Evolutionary conservation across 257 asterid genomes (phyloP), one percentile per base, ranked within the genome.

Genomic region (Solanum rostratum): DNA sequence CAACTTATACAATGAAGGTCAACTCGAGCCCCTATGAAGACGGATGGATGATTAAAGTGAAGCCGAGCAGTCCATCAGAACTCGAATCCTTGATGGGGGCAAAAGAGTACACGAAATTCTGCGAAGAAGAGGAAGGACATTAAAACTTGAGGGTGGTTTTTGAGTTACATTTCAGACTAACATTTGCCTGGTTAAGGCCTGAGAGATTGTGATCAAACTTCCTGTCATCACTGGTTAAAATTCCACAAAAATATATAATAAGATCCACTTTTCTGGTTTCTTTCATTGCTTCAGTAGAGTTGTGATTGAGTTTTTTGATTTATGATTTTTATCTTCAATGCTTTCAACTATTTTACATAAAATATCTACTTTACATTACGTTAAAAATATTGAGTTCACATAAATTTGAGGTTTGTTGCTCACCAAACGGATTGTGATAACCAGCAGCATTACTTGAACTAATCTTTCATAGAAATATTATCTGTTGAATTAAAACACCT

Each of bases 11-110:
- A 60, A 71, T 87, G 90, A 89, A 94, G 98, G 91, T 94, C 62
- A 94, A 96, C 63, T 53, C 93, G 50, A 92, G 97, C 85, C 98
- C 99, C 45, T 95, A 93, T 85, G 98, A 92, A 84, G 97, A 92
- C 7, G 98, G 99, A 37, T 95, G 99, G 99, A 94, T 95, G 97
- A 94, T 95, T 62, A 95, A 95, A 84, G 92, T 94, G 93, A 94
- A 94, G 89, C 97, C 99, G 4, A 89, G 86, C 84, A 89, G 59
- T 80, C 91, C 96, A 43, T 90, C 95, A 18, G 99, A 95, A n/a
- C 84, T 94, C 66, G 94, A 85, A 16, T 81, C 89, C 70, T 84
- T 95, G 83, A 52, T 94, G 99, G 96, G 89, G 55, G 69, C 91
- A 19, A 91, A 92, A 84, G 97, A 89, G 86, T 94, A 95, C 90